Evolutionary conservation across 2,329 filamentous ascomycete species (phyloP), one percentile per base, ranked within the genome.

Genomic region (Sclerotinia sclerotiorum): DNA sequence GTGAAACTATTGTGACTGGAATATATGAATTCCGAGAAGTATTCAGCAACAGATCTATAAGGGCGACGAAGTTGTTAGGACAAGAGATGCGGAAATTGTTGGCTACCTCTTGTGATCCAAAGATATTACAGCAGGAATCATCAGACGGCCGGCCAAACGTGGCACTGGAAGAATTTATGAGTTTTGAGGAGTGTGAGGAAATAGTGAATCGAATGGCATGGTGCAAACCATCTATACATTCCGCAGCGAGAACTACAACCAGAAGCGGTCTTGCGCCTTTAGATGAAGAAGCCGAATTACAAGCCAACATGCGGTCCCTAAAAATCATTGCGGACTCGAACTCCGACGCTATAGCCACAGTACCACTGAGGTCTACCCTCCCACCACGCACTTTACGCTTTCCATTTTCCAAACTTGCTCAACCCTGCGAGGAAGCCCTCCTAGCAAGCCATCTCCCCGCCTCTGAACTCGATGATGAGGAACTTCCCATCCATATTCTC

Each of bases 11-110:
- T 0, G 87, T 96, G 29, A 97, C 93, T 0, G 91, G 89, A 7
- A 84, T 98, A 8, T 98, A 94, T 76, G 95, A 99, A 79, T 97
- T 93, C 78, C 89, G 92, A 66, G 93, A 97, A 77, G 87, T 97
- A 1, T 83, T 84, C 21, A 87, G 87, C 66, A 86, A 84, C 68
- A 85, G 92, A 66, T 94, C 87, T 51, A 83, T 92, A 19, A 85
- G 95, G 72, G 93, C 88, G 46, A 93, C 90, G 69, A 94, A 89
- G 75, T 78, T 85, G 68, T 81, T 98, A 27, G 85, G 90, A 55
- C 84, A 90, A 73, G 85, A 89, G 68, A 88, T 93, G 74, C 91
- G 89, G 73, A 85, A 84, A 68, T 77, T 91, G 24, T 78, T 94
- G 4, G 84, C 84, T 27, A 79, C 82, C 29, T 79, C 81, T 69